Evolutionary conservation across 106 monocot species (phyloP).

Genomic region (Cymbidium sinense): DNA sequence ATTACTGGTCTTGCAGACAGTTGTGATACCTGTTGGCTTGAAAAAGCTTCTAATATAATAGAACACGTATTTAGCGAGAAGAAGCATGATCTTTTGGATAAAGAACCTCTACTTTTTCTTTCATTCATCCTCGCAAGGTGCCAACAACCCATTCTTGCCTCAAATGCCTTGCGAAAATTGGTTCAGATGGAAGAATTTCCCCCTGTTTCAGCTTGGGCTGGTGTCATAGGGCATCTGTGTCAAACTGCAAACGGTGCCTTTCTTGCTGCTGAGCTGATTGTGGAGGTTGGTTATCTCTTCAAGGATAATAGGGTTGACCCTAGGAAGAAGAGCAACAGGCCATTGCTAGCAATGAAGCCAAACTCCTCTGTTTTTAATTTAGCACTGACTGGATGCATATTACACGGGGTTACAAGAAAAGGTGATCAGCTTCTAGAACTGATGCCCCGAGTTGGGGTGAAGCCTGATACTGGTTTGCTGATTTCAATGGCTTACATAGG

Average conservation of each 20-base stretch:
- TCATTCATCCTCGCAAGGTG: conserved; percentile 59
- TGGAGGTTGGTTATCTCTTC: conserved; percentile 72
- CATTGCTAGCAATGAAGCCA: conserved; percentile 21
- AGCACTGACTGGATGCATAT: conserved; percentile 7
- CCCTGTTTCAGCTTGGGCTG: conserved; percentile 52
- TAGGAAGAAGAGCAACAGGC: conserved; percentile 60
- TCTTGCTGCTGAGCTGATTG: conserved; percentile 69
- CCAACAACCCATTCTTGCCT: conserved; percentile 48
- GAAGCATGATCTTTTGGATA: conserved; percentile 62
- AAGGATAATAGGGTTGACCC: conserved; percentile 78
- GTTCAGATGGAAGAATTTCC: conserved; percentile 63
- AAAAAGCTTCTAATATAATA: conserved; percentile 50
- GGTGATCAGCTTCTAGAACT: conserved; percentile 62
- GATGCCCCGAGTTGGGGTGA: conserved; percentile 73
- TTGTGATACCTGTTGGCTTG: conserved; percentile 47
- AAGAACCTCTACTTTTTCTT: conserved; percentile 58
- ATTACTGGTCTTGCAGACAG: conserved; percentile 67
- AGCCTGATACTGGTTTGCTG: conserved; percentile 45
- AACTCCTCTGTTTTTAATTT: conserved; percentile 10
- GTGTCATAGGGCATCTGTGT: conserved; percentile 58
- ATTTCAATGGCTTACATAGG: conserved; percentile 72
- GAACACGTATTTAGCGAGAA: conserved; percentile 39
- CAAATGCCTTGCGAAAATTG: conserved; percentile 60
- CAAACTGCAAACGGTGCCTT: conserved; percentile 56
- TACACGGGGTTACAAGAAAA: conserved; percentile 6